A percentile compares a stretch with the other conserved stretches of the same genome.
phyloP scores from a whole-genome alignment of 2,329 filamentous ascomycete genomes.

The Botrytis porri region DNA sequence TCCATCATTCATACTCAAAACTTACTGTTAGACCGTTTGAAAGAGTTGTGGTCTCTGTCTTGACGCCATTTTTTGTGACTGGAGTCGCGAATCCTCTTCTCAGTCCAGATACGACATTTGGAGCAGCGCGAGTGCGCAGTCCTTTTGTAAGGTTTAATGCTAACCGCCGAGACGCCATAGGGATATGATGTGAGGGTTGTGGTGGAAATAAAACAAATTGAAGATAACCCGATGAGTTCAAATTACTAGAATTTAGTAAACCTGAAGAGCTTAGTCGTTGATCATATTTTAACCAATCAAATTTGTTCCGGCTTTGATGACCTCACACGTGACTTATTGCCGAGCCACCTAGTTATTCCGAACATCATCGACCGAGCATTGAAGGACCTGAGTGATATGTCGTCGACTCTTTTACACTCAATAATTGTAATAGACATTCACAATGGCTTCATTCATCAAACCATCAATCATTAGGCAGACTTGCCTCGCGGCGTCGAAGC shows the following conservation, averaged over 20 bases:
- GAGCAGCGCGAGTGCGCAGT: slow-evolving; percentile 81
- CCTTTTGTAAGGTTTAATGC: slow-evolving; percentile 90
- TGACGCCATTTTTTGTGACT: slow-evolving; percentile 63
- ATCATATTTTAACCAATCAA: slow-evolving; percentile 20
- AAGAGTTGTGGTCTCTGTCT: slow-evolving; percentile 93
- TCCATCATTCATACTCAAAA: neutral
- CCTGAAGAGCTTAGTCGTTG: slow-evolving; percentile 20
- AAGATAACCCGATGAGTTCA: slow-evolving; percentile 21
- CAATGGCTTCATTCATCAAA: slow-evolving; percentile 53
- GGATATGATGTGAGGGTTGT: slow-evolving; percentile 30
- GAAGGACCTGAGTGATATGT: slow-evolving; percentile 12
- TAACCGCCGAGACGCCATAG: slow-evolving; percentile 95
- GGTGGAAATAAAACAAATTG: slow-evolving; percentile 26
- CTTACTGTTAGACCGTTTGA: slow-evolving; percentile 94
- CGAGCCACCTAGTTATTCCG: slow-evolving; percentile 22
- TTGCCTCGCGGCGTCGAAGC: slow-evolving; percentile 43
- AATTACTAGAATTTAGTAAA: slow-evolving; percentile 22
- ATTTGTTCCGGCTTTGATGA: slow-evolving; percentile 19
- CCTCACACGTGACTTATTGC: slow-evolving; percentile 17
- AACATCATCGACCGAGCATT: slow-evolving; percentile 20
- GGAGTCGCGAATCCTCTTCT: slow-evolving; percentile 89
- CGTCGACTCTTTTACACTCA: slow-evolving; percentile 14
- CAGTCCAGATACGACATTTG: slow-evolving; percentile 73
- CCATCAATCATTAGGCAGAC: slow-evolving; percentile 49
- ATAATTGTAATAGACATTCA: slow-evolving; percentile 24